Conservation (phyloP, 2,329 filamentous ascomycete species). For the Nemania serpens region DNA sequence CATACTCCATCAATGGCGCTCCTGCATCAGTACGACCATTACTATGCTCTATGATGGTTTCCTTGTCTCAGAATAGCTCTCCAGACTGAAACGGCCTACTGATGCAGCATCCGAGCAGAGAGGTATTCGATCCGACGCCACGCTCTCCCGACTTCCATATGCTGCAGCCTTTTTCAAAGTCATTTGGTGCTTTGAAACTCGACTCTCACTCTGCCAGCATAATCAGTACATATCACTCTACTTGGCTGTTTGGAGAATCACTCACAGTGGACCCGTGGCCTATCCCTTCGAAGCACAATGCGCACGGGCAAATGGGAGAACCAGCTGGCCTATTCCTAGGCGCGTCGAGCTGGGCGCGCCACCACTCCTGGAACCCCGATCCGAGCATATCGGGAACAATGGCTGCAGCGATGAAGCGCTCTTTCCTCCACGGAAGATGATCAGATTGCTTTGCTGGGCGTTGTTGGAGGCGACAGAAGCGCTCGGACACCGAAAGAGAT, state of each 20-base stretch:
- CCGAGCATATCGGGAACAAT: conserved; percentile 26
- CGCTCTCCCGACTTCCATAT: conserved; percentile 29
- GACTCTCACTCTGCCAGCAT: conserved; percentile 13
- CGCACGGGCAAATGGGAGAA: conserved; percentile 36
- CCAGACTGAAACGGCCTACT: conserved; percentile 27
- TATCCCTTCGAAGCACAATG: conserved; percentile 37
- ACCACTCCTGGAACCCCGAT: conserved; percentile 34
- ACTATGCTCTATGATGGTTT: no score
- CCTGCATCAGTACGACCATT: no score
- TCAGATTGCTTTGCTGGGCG: not conserved
- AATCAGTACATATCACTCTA: conserved; percentile 11
- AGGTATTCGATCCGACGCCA: conserved; percentile 38
- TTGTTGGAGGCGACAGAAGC: not conserved
- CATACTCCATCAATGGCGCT: no score
- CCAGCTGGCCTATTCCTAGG: conserved; percentile 23
- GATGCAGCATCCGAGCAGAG: conserved; percentile 26
- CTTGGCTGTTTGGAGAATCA: conserved; percentile 16
- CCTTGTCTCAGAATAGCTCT: conserved; percentile 12
- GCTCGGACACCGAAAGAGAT: not conserved
- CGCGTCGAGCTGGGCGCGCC: conserved; percentile 33
- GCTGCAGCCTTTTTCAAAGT: conserved; percentile 6
- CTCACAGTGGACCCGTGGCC: conserved; percentile 27
- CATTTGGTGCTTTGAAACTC: conserved; percentile 6
- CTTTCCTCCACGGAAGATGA: not conserved
- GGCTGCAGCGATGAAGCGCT: not conserved